Percentiles rank a stretch among this genome's conserved stretches.
These are phyloP conservation scores for Cladophialophora psammophila DNA, from an alignment of 2,329 filamentous ascomycete species.

Conservation along the genomic window DNA sequence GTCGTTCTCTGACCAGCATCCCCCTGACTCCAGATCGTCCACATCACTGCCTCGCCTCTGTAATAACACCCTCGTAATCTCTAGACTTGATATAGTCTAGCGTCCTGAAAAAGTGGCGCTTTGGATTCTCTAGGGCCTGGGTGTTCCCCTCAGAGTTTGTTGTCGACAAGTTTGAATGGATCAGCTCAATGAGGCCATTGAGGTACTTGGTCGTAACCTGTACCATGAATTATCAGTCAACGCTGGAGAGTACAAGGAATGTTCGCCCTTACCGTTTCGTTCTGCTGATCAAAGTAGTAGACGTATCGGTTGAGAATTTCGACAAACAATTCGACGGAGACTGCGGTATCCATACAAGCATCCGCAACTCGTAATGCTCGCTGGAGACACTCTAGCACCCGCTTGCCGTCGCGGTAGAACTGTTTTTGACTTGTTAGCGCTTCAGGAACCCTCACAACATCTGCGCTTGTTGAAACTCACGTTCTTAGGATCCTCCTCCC, in stretches of 20 bases:
- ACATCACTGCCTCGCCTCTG: conserved; percentile 60
- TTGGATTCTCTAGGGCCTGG: conserved; percentile 80
- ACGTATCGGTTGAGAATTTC: conserved; percentile 98
- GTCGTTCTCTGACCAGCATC: not conserved
- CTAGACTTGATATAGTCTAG: conserved; percentile 90
- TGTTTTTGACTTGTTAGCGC: conserved; percentile 49
- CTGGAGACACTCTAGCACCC: conserved; percentile 94
- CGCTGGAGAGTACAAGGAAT: not conserved
- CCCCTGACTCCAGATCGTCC: not conserved
- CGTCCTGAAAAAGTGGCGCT: conserved; percentile 92
- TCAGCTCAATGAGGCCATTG: conserved; percentile 96
- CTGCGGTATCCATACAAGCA: conserved; percentile 97
- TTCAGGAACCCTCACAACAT: not conserved
- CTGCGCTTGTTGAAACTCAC: conserved; percentile 59
- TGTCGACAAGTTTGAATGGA: conserved; percentile 86
- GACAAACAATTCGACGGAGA: conserved; percentile 96
- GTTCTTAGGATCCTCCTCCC: conserved; percentile 81
- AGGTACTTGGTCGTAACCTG: conserved; percentile 94
- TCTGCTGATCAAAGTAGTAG: conserved; percentile 99
- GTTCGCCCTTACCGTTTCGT: conserved; percentile 75
- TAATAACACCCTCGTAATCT: conserved; percentile 90
- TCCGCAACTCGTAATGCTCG: conserved; percentile 94
- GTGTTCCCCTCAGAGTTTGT: conserved; percentile 54
- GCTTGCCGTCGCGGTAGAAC: conserved; percentile 97
- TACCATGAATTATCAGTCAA: conserved; percentile 33